phyloP scores from a whole-genome alignment of 2,329 filamentous ascomycete species.

The Aspergillus hortae region DNA sequence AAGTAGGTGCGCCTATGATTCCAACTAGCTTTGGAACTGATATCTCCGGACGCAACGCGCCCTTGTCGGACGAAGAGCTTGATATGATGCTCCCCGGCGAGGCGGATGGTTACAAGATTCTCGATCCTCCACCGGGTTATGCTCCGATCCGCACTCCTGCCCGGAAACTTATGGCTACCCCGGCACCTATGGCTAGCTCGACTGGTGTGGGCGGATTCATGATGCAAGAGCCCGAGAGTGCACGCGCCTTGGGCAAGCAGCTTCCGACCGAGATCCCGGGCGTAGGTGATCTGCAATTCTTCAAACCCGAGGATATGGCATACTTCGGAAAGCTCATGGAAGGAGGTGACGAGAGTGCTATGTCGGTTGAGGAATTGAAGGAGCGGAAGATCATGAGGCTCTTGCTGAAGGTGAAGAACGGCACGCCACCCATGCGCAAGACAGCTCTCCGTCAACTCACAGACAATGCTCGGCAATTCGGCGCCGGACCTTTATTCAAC shows the following conservation, averaged over 20 bases:
- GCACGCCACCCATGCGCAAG: constrained; percentile 97
- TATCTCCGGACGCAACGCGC: constrained; percentile 71
- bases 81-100: constrained; percentile 73
- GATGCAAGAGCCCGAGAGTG: constrained; percentile 92
- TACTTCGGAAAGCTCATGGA: constrained; percentile 98
- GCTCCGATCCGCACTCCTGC: constrained; percentile 75
- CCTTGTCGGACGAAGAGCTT: constrained; percentile 89
- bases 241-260: constrained; percentile 78
- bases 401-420: constrained; percentile 97
- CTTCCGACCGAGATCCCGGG: constrained; percentile 94
- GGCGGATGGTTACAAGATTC: constrained; percentile 85
- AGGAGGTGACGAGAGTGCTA: constrained; percentile 81
- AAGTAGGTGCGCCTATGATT: constrained; percentile 50
- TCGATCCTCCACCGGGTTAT: constrained; percentile 88
- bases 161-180: constrained; percentile 70
- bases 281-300: constrained; percentile 93
- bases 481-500: constrained; percentile 90
- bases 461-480: constrained; percentile 94
- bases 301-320: constrained; percentile 97
- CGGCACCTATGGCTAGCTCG: constrained; percentile 59
- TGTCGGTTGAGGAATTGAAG: constrained; percentile 93
- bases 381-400: constrained; percentile 98
- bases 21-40: constrained; percentile 75
- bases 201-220: constrained; percentile 76
- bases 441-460: constrained; percentile 95